Evolutionary conservation across 805 yeast genomes (phyloP).

Genomic region (Candida germanica): DNA sequence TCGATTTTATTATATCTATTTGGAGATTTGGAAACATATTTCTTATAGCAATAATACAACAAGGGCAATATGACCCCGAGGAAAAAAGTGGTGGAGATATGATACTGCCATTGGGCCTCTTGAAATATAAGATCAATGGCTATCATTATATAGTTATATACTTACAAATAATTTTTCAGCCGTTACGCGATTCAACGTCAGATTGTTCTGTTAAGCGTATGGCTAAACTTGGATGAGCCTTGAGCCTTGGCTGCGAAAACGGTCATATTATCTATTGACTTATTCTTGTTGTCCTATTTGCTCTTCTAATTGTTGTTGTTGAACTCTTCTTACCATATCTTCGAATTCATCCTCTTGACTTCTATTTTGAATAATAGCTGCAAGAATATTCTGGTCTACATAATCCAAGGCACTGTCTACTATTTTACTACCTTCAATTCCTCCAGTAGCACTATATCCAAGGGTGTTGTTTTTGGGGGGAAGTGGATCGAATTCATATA

Average conservation of each 20-base stretch:
- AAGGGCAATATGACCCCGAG: slow-evolving; percentile 36
- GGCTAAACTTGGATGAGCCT: not conserved
- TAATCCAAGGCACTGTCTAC: slow-evolving; percentile 38
- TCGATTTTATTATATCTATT: slow-evolving; percentile 42
- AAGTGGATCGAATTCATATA: slow-evolving; percentile 67
- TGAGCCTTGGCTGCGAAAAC: too few relatives aligned
- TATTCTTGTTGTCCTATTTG: not conserved
- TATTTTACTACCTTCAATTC: slow-evolving; percentile 17
- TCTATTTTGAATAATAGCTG: slow-evolving; percentile 38
- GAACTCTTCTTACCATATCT: slow-evolving; percentile 21
- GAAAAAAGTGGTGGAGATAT: slow-evolving; percentile 43
- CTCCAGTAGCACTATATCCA: slow-evolving; percentile 40
- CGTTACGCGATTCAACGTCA: too few relatives aligned
- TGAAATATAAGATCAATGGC: slow-evolving; percentile 40
- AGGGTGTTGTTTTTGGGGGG: slow-evolving; percentile 48
- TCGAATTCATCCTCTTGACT: slow-evolving; percentile 26
- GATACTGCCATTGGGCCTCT: slow-evolving; percentile 44
- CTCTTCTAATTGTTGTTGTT: slow-evolving; percentile 6
- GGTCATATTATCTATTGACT: slow-evolving; percentile 2
- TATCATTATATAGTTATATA: too few relatives aligned
- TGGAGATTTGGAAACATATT: slow-evolving; percentile 35
- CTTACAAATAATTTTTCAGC: too few relatives aligned
- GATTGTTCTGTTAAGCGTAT: too few relatives aligned
- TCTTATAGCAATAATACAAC: slow-evolving; percentile 32
- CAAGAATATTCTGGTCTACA: slow-evolving; percentile 46